Evolutionary conservation across 2,329 filamentous ascomycete species (phyloP).

Genomic region (Helotiales sp.): DNA sequence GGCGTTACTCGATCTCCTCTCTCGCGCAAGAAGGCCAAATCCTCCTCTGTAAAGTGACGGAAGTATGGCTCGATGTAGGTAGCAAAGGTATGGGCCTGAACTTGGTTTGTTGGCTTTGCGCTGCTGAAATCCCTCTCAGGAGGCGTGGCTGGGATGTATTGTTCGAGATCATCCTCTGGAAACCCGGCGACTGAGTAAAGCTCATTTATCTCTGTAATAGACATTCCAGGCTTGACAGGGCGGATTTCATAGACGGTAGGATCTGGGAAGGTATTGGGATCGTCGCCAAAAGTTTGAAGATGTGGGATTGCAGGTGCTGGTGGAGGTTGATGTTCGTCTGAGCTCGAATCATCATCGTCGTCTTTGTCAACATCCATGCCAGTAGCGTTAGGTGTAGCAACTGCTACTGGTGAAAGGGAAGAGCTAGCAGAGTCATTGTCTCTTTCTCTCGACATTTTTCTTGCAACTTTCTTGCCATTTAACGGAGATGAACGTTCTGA

Average conservation of each 20-base stretch:
- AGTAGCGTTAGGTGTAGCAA: slow-evolving; percentile 45
- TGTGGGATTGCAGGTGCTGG: slow-evolving; percentile 63
- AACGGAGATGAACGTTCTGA: slow-evolving; percentile 35
- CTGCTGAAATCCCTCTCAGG: slow-evolving; percentile 96
- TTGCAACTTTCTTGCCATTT: slow-evolving; percentile 31
- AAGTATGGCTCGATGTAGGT: slow-evolving; percentile 92
- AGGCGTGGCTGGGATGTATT: slow-evolving; percentile 85
- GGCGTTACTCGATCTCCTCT: slow-evolving; percentile 82
- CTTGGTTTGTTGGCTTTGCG: slow-evolving; percentile 91
- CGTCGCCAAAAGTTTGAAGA: slow-evolving; percentile 88
- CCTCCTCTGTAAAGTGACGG: slow-evolving; percentile 86
- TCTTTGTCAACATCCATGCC: slow-evolving; percentile 65
- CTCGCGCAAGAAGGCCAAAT: slow-evolving; percentile 90
- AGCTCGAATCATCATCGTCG: slow-evolving; percentile 56
- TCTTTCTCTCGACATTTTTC: slow-evolving; percentile 37
- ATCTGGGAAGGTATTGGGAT: slow-evolving; percentile 89
- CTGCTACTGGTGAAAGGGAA: slow-evolving; percentile 62
- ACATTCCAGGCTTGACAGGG: slow-evolving; percentile 74
- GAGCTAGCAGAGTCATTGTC: slow-evolving; percentile 61
- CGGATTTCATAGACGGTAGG: slow-evolving; percentile 94
- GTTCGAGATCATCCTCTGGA: slow-evolving; percentile 77
- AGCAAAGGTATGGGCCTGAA: slow-evolving; percentile 92
- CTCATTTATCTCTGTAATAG: slow-evolving; percentile 81
- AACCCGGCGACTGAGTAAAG: slow-evolving; percentile 89
- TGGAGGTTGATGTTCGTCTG: slow-evolving; percentile 61